A percentile compares a stretch with the other conserved stretches of the same genome.
These are phyloP conservation scores for Oehlia diaphana DNA, from an alignment of 192 early-diverging fungal species.

Conservation along the genomic window DNA sequence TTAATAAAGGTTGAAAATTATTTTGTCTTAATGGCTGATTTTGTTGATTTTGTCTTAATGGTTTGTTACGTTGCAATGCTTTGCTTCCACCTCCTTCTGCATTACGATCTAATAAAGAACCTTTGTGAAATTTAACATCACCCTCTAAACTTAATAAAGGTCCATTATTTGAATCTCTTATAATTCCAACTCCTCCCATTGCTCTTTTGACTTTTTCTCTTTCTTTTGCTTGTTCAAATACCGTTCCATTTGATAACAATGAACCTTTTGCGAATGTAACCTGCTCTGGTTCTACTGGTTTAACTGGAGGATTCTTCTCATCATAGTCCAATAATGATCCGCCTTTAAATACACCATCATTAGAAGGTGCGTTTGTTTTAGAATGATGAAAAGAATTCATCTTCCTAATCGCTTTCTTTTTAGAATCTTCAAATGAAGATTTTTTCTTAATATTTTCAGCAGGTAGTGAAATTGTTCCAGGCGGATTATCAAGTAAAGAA, in stretches of 20 bases:
- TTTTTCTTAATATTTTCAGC: not conserved
- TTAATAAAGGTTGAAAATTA: constrained; percentile 21
- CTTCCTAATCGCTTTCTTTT: not conserved
- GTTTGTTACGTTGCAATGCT: not conserved
- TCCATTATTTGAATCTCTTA: not conserved
- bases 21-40: not conserved
- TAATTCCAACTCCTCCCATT: not conserved
- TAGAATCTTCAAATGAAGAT: not conserved
- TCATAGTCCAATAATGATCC: constrained; percentile 18
- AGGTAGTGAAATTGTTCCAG: not conserved
- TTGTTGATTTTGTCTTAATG: not conserved
- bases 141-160: not conserved
- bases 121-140: constrained; percentile 19
- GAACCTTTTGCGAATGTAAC: constrained; percentile 17
- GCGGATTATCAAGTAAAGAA: not conserved
- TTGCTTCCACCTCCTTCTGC: not conserved
- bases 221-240: constrained; percentile 26
- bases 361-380: not conserved
- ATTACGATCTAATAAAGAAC: constrained; percentile 25
- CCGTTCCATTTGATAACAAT: constrained; percentile 13
- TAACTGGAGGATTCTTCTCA: constrained; percentile 18
- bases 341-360: not conserved
- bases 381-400: not conserved
- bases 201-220: constrained; percentile 8
- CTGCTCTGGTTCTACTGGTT: constrained; percentile 9